A percentile compares a stretch with the other conserved stretches of the same genome.
These are phyloP conservation scores for Calonectria hongkongensis DNA, from an alignment of 2,329 filamentous ascomycete species.

Conservation along the genomic window DNA sequence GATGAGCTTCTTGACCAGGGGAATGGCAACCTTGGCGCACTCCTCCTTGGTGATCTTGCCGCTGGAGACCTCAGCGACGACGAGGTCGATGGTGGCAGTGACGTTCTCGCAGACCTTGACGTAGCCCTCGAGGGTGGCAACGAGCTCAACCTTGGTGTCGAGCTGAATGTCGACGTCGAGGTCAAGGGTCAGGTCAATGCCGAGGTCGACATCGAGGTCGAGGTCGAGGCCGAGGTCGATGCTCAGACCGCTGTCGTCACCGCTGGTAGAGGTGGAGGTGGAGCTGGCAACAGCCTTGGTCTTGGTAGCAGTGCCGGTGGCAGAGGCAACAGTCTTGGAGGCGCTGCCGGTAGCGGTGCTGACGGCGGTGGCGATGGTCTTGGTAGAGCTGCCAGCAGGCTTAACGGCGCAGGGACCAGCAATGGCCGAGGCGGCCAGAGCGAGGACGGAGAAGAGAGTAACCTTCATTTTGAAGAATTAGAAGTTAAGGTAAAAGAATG, in stretches of 20 bases:
- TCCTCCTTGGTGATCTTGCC: slow-evolving; percentile 24
- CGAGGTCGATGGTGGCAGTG: slow-evolving; percentile 18
- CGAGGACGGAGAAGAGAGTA: slow-evolving; percentile 11
- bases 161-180: slow-evolving; percentile 12
- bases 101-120: slow-evolving; percentile 16
- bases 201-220: slow-evolving; percentile 7
- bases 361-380: neutral
- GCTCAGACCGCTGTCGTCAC: neutral
- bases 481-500: slow-evolving; percentile 3
- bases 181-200: slow-evolving; percentile 16
- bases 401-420: slow-evolving; percentile 13
- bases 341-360: neutral
- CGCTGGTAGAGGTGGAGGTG: neutral
- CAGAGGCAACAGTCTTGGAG: neutral
- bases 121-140: slow-evolving; percentile 14
- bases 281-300: neutral
- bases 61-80: slow-evolving; percentile 11
- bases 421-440: slow-evolving; percentile 18
- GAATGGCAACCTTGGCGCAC: slow-evolving; percentile 1
- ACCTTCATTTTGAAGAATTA: slow-evolving; percentile 19
- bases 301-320: neutral
- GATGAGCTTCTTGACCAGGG: slow-evolving; percentile 20
- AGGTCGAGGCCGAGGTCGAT: neutral
- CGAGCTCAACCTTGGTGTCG: slow-evolving; percentile 17
- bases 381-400: slow-evolving; percentile 3